Conservation (phyloP, 1,284 basidiomycete genomes). For the Ustilago crameri region DNA sequence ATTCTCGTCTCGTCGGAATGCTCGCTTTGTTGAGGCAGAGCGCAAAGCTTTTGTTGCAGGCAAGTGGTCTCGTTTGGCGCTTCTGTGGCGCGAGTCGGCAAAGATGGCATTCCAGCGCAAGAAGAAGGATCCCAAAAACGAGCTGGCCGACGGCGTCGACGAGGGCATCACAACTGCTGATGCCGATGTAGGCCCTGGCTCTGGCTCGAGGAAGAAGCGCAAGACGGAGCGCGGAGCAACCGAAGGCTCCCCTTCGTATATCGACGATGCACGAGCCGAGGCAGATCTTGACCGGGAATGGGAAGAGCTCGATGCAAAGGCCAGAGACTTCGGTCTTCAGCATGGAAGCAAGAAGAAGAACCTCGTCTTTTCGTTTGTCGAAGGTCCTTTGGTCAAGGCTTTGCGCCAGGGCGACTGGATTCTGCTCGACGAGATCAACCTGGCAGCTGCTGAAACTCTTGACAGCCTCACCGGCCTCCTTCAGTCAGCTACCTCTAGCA, state of each 20-base stretch:
- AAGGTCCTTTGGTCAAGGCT: constrained; percentile 94
- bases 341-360: constrained; percentile 58
- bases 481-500: constrained; percentile 84
- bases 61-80: constrained; percentile 86
- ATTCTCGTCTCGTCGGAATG: constrained; percentile 90
- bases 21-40: constrained; percentile 84
- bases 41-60: constrained; percentile 82
- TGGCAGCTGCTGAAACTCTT: constrained; percentile 92
- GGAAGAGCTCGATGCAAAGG: constrained; percentile 75
- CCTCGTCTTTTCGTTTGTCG: constrained; percentile 84
- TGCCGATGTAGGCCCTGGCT: constrained; percentile 12
- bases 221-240: constrained; percentile 50
- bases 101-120: constrained; percentile 70
- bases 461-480: constrained; percentile 90
- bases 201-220: constrained; percentile 62
- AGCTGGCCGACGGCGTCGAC: constrained; percentile 1
- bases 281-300: constrained; percentile 55
- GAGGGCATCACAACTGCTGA: constrained; percentile 15
- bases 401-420: constrained; percentile 92
- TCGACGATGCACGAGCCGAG: constrained; percentile 43
- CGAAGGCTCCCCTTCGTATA: constrained; percentile 38
- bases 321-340: constrained; percentile 79
- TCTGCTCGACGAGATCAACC: constrained; percentile 93
- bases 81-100: constrained; percentile 84
- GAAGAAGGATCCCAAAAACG: constrained; percentile 70